Percentiles rank a stretch among this genome's conserved stretches.
phyloP scores from a whole-genome alignment of 176 grass and related monocot genomes.

The Eleusine coracana region DNA sequence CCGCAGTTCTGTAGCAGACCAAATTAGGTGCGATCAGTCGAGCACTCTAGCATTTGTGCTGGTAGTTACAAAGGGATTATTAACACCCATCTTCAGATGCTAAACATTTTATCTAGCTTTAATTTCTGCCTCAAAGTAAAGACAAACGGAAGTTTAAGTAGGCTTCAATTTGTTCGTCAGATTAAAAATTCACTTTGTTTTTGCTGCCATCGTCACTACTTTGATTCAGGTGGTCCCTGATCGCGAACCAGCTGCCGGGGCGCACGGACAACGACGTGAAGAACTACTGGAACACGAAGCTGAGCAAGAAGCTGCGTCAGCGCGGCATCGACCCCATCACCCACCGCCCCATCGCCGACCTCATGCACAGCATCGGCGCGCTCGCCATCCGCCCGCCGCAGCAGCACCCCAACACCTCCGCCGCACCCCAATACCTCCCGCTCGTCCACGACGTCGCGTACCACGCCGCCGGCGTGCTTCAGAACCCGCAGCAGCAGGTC shows the following conservation, averaged over 20 bases:
- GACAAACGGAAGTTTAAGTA: no score
- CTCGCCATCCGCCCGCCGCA: constrained; percentile 46
- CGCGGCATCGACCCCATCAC: constrained; percentile 92
- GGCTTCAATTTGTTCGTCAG: no score
- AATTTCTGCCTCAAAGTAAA: no score
- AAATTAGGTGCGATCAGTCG: neutral
- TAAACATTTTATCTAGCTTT: no score
- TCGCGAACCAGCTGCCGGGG: constrained; percentile 87
- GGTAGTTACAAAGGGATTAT: neutral
- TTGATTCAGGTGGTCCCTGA: constrained; percentile 83
- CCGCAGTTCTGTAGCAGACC: neutral
- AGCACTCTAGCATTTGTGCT: neutral
- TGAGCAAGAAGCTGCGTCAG: constrained; percentile 92
- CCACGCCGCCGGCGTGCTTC: constrained; percentile 25
- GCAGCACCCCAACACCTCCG: constrained; percentile 1
- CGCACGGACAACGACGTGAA: constrained; percentile 98
- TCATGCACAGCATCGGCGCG: constrained; percentile 67
- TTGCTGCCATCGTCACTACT: neutral
- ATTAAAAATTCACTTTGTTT: neutral
- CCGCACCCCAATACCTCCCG: constrained; percentile 42
- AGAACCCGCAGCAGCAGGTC: constrained; percentile 28
- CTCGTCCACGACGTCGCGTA: constrained; percentile 51
- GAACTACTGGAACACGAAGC: constrained; percentile 99
- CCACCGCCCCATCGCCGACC: constrained; percentile 87
- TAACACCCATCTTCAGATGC: no score